phyloP scores from a whole-genome alignment of 345 rosid genomes.

The Gossypium arboreum region DNA sequence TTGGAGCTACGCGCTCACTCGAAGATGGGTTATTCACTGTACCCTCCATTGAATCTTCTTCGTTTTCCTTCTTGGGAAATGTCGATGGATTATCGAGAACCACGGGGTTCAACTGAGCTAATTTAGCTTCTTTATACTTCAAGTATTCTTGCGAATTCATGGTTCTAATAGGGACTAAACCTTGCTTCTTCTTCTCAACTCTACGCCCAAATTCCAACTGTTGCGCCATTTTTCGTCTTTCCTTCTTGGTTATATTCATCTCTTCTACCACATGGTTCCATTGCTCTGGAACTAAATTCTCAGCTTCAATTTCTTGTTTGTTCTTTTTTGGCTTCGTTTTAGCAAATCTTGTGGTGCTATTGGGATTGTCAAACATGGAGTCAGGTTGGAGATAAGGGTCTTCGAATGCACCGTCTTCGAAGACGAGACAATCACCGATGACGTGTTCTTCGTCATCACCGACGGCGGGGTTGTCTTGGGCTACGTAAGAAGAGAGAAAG shows the following conservation, averaged over 20 bases:
- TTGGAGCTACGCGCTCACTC: slow-evolving; percentile 57
- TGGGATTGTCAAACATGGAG: neutral
- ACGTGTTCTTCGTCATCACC: slow-evolving; percentile 42
- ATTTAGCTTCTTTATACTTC: slow-evolving; percentile 59
- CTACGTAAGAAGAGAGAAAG: slow-evolving; percentile 30
- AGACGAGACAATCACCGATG: slow-evolving; percentile 88
- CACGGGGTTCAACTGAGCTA: slow-evolving; percentile 57
- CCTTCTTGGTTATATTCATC: slow-evolving; percentile 74
- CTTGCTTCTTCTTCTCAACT: slow-evolving; percentile 66
- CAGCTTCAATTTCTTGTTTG: slow-evolving; percentile 35
- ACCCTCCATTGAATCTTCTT: slow-evolving; percentile 13
- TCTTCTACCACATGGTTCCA: slow-evolving; percentile 85
- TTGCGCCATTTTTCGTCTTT: slow-evolving; percentile 73
- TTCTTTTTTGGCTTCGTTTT: slow-evolving; percentile 23
- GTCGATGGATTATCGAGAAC: slow-evolving; percentile 52
- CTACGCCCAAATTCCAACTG: slow-evolving; percentile 70
- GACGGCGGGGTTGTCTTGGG: slow-evolving; percentile 18
- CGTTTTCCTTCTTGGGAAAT: slow-evolving; percentile 22
- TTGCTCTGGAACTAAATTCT: slow-evolving; percentile 79
- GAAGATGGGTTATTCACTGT: slow-evolving; percentile 18
- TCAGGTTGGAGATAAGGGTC: slow-evolving; percentile 54
- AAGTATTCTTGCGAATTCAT: slow-evolving; percentile 58
- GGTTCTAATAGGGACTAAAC: slow-evolving; percentile 52
- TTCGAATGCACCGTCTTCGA: slow-evolving; percentile 82
- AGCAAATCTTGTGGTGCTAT: neutral